phyloP scores from a whole-genome alignment of 1,284 basidiomycete species.

The Phylloboletellus chloephorus region DNA sequence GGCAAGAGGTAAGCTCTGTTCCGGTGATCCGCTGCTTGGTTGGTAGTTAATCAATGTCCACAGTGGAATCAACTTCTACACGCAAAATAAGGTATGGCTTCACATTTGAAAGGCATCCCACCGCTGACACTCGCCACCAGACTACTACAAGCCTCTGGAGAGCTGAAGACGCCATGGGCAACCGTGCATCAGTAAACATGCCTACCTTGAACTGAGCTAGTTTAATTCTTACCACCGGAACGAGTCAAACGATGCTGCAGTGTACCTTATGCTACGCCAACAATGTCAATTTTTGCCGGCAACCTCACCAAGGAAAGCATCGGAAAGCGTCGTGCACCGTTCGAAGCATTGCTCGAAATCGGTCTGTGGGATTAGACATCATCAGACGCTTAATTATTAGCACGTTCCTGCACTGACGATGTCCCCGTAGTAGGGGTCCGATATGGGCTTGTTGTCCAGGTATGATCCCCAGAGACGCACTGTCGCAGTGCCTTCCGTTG shows the following conservation, averaged over 20 bases:
- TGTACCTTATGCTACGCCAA: slow-evolving; percentile 8
- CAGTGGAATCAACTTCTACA: slow-evolving; percentile 86
- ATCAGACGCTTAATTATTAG: neutral
- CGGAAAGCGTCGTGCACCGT: slow-evolving; percentile 60
- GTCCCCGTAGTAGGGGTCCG: slow-evolving; percentile 73
- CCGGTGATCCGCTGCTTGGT: neutral
- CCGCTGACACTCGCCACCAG: slow-evolving; percentile 33
- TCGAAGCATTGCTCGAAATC: slow-evolving; percentile 57
- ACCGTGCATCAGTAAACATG: slow-evolving; percentile 77
- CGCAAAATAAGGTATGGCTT: slow-evolving; percentile 69
- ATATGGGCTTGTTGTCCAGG: slow-evolving; percentile 56
- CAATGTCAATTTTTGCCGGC: slow-evolving; percentile 30
- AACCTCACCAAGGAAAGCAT: slow-evolving; percentile 69
- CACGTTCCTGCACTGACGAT: slow-evolving; percentile 42
- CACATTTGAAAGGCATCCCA: neutral
- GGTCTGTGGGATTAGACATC: slow-evolving; percentile 23
- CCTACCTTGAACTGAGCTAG: slow-evolving; percentile 48
- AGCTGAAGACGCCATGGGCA: slow-evolving; percentile 74
- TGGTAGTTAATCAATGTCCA: slow-evolving; percentile 6
- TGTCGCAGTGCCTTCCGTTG: slow-evolving; percentile 47
- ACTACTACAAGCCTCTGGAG: slow-evolving; percentile 82
- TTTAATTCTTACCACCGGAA: neutral
- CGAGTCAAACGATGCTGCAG: slow-evolving; percentile 6
- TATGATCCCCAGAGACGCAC: slow-evolving; percentile 74
- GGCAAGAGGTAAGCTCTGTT: slow-evolving; percentile 59